Conservation (phyloP, 2,329 filamentous ascomycete species). For the Sporothrix variecibatus region DNA sequence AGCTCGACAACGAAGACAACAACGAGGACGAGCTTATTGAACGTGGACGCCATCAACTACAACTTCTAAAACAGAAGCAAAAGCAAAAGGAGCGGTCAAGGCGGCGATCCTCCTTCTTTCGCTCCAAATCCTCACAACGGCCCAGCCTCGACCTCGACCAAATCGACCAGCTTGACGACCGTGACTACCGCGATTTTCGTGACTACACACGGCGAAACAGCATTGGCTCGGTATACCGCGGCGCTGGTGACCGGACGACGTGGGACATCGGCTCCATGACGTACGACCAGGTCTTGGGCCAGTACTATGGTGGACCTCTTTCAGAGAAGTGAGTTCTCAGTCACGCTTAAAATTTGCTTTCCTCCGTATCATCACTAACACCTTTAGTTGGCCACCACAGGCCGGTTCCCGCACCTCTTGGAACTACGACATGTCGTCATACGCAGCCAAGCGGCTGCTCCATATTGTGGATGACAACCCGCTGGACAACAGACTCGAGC, state of each 20-base stretch:
- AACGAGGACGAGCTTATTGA: not conserved
- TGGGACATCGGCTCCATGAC: conserved; percentile 36
- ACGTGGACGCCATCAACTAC: conserved; percentile 28
- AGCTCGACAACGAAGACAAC: not conserved
- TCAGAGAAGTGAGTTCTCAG: conserved; percentile 36
- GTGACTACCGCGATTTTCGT: not conserved
- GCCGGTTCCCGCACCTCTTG: conserved; percentile 43
- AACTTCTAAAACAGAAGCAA: not conserved
- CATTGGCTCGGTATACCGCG: conserved; percentile 34
- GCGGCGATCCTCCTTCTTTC: conserved; percentile 15
- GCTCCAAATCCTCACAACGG: conserved; percentile 11
- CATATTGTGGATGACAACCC: conserved; percentile 42
- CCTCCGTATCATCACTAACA: not conserved
- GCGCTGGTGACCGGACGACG: conserved; percentile 14
- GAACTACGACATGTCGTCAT: conserved; percentile 48
- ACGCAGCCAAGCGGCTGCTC: conserved; percentile 49
- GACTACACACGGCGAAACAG: conserved; percentile 36
- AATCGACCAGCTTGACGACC: not conserved
- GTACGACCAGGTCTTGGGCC: conserved; percentile 35
- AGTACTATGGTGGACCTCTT: conserved; percentile 35
- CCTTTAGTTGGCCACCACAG: conserved; percentile 37
- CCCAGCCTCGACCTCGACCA: not conserved
- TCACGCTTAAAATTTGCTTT: not conserved
- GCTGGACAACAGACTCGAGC: conserved; percentile 40
- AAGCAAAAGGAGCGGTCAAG: not conserved